Conservation (phyloP, 805 yeast genomes). For the Candida nanaspora region DNA sequence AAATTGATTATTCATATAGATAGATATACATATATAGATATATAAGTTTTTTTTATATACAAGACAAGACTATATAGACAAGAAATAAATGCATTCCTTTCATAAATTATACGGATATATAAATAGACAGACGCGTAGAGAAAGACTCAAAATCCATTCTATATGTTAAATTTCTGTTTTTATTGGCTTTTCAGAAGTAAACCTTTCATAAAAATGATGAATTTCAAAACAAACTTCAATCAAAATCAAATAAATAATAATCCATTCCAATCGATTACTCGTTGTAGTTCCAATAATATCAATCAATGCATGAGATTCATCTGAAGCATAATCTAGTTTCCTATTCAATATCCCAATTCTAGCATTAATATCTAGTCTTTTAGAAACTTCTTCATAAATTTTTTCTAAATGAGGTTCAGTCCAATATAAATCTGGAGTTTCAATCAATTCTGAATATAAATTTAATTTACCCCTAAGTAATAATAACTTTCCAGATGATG, state of each 20-base stretch:
- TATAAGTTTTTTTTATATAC: background rate
- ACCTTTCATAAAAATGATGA: conserved; percentile 62
- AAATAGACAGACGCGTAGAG: no score
- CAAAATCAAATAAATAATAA: conserved; percentile 74
- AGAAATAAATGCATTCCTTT: no score
- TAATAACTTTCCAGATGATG: conserved; percentile 67
- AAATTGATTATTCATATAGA: conserved; percentile 5
- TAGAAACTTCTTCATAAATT: conserved; percentile 65
- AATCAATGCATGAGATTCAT: conserved; percentile 73
- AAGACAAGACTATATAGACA: no score
- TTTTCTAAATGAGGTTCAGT: conserved; percentile 79
- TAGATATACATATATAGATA: background rate
- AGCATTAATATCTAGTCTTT: conserved; percentile 66
- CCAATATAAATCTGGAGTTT: conserved; percentile 93
- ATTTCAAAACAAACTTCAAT: conserved; percentile 81
- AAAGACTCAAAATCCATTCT: no score
- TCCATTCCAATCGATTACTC: conserved; percentile 77
- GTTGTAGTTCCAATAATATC: conserved; percentile 71
- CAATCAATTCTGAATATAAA: conserved; percentile 79
- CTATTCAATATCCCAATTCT: conserved; percentile 75
- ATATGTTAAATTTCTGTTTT: no score
- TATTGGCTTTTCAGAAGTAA: no score
- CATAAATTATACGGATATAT: no score
- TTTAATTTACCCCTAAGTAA: conserved; percentile 77
- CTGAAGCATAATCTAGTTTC: conserved; percentile 85